These are phyloP conservation scores for Myriosclerotinia duriaeana DNA, from an alignment of 2,329 filamentous ascomycete genomes.

Conservation along the genomic window DNA sequence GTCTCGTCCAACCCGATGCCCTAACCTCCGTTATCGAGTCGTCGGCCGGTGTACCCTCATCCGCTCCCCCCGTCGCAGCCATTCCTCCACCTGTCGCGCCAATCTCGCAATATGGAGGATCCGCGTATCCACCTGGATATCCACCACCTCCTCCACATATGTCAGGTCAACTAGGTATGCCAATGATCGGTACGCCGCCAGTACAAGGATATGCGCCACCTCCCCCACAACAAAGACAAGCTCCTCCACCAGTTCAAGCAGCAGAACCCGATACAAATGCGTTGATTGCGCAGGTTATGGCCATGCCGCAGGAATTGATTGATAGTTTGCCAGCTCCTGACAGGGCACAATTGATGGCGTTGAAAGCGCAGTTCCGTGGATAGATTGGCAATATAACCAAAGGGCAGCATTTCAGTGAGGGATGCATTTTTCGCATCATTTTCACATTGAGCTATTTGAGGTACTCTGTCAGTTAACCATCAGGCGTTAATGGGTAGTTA, in stretches of 20 bases:
- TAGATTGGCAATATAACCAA: background rate
- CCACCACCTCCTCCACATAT: constrained; percentile 44
- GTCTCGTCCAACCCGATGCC: constrained; percentile 81
- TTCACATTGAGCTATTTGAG: background rate
- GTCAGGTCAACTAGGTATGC: constrained; percentile 43
- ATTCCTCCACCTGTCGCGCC: constrained; percentile 38
- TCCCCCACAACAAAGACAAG: constrained; percentile 27
- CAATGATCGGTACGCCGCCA: constrained; percentile 47
- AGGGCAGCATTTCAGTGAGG: background rate
- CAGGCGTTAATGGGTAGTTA: constrained; percentile 11
- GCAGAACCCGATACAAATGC: constrained; percentile 62
- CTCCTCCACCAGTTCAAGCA: constrained; percentile 45
- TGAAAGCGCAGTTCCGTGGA: constrained; percentile 51
- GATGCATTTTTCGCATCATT: background rate
- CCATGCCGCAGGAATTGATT: constrained; percentile 76
- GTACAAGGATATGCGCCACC: constrained; percentile 42
- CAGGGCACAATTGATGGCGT: constrained; percentile 73
- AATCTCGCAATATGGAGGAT: constrained; percentile 39
- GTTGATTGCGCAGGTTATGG: constrained; percentile 78
- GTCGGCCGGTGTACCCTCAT: constrained; percentile 46
- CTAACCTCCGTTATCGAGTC: constrained; percentile 77
- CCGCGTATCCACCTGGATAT: constrained; percentile 41
- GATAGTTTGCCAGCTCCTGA: constrained; percentile 74
- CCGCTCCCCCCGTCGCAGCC: constrained; percentile 40
- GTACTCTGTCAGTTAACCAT: constrained; percentile 6